A percentile compares a stretch with the other conserved stretches of the same genome.
phyloP scores from a whole-genome alignment of 441 rosid species.

The Macaranga tanarius region DNA sequence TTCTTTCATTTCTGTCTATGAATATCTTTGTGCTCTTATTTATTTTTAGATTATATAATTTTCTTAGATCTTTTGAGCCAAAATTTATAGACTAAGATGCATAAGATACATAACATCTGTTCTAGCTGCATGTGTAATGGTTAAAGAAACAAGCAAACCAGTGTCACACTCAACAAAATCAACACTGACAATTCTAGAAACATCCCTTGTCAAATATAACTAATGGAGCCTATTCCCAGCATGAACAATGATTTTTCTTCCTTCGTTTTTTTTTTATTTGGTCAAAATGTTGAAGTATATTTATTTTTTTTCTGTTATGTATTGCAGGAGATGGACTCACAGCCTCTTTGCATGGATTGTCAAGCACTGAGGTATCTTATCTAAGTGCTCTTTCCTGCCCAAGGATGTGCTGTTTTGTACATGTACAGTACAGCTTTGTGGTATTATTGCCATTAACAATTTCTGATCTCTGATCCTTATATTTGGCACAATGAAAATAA shows the following conservation, averaged over 20 bases:
- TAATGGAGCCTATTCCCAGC: too few relatives aligned
- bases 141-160: too few relatives aligned
- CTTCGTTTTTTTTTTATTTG: background rate
- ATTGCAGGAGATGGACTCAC: conserved; percentile 85
- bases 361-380: conserved; percentile 66
- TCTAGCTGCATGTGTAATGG: too few relatives aligned
- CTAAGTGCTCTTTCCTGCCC: background rate
- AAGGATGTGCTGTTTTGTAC: background rate
- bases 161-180: too few relatives aligned
- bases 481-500: background rate
- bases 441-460: background rate
- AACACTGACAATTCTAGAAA: too few relatives aligned
- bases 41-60: too few relatives aligned
- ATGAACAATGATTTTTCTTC: too few relatives aligned
- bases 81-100: background rate
- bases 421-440: background rate
- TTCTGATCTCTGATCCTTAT: background rate
- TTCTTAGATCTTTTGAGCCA: too few relatives aligned
- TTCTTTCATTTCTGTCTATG: background rate
- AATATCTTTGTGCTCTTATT: too few relatives aligned
- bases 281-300: background rate
- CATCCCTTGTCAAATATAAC: too few relatives aligned
- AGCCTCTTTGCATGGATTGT: conserved; percentile 65
- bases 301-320: conserved; percentile 17
- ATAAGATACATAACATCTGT: background rate